Percentiles rank a stretch among this genome's conserved stretches.
Conservation (phyloP, 2,329 filamentous ascomycete genomes). For the Verticillium longisporum region DNA sequence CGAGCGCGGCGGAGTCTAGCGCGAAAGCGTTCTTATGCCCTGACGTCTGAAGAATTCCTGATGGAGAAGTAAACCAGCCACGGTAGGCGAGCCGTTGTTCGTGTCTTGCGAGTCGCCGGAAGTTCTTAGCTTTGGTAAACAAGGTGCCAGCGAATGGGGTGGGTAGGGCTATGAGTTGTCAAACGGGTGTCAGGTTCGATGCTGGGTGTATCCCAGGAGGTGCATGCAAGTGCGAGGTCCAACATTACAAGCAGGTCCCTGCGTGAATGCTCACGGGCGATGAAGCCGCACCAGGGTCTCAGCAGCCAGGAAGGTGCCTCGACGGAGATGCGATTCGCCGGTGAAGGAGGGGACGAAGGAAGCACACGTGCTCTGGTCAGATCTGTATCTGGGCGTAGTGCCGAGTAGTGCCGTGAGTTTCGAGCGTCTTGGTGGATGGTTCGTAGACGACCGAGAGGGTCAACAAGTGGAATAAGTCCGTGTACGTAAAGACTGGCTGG, state of each 20-base stretch:
- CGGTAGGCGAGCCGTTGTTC: constrained; percentile 11
- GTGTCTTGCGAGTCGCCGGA: constrained; percentile 11
- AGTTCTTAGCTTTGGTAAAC: constrained; percentile 13
- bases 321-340: constrained; percentile 12
- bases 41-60: background rate
- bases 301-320: constrained; percentile 14
- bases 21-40: background rate
- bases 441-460: background rate
- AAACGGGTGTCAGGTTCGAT: constrained; percentile 27
- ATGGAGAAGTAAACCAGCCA: constrained; percentile 9
- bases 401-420: background rate
- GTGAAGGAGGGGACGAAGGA: constrained; percentile 1
- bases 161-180: constrained; percentile 27
- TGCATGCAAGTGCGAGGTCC: constrained; percentile 26
- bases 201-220: constrained; percentile 33
- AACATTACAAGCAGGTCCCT: constrained; percentile 33
- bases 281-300: constrained; percentile 34
- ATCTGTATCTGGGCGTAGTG: constrained; percentile 4
- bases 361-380: constrained; percentile 4
- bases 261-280: constrained; percentile 27
- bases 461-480: background rate
- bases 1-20: background rate
- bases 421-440: background rate
- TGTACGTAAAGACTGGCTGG: background rate
- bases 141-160: constrained; percentile 15